A percentile compares a stretch with the other conserved stretches of the same genome.
phyloP scores from a whole-genome alignment of 768 basidiomycete genomes.

The Rhodotorula graminis region DNA sequence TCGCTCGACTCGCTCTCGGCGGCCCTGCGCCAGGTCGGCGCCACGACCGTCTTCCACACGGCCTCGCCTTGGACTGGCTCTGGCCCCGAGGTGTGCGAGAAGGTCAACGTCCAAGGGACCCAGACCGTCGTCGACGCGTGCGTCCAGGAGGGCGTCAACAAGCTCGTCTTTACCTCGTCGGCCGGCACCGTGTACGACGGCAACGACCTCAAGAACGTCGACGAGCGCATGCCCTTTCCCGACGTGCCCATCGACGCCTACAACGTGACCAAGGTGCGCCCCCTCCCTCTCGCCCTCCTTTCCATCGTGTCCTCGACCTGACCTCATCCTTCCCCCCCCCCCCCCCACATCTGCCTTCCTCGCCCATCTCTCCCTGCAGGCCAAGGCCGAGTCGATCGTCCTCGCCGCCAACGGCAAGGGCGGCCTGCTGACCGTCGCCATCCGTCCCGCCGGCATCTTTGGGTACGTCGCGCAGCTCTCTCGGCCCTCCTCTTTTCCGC shows the following conservation, averaged over 20 bases:
- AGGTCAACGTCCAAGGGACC: conserved; percentile 92
- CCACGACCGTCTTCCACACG: conserved; percentile 91
- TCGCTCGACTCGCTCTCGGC: conserved; percentile 65
- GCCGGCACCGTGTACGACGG: conserved; percentile 88
- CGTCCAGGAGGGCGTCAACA: conserved; percentile 63
- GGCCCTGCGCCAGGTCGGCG: conserved; percentile 66
- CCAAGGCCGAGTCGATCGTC: conserved; percentile 75
- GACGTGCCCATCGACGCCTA: conserved; percentile 78
- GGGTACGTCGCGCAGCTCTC: conserved; percentile 57
- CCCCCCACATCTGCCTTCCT: neutral
- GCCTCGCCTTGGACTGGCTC: conserved; percentile 64
- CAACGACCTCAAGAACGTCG: conserved; percentile 69
- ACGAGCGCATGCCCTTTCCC: conserved; percentile 77
- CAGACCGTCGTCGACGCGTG: conserved; percentile 77
- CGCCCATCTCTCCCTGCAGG: conserved; percentile 43
- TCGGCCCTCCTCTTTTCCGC: neutral
- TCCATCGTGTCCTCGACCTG: neutral
- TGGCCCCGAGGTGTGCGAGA: conserved; percentile 70
- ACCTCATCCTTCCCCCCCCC: too few relatives aligned
- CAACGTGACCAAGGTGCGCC: conserved; percentile 70
- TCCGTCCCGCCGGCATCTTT: conserved; percentile 91
- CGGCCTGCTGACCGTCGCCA: conserved; percentile 78
- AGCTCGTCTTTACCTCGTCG: conserved; percentile 90
- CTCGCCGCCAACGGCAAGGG: conserved; percentile 78
- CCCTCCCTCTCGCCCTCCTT: neutral